Base-by-base conservation (phyloP, 306 rosid species). In the Trichosanthes truncata region DNA sequence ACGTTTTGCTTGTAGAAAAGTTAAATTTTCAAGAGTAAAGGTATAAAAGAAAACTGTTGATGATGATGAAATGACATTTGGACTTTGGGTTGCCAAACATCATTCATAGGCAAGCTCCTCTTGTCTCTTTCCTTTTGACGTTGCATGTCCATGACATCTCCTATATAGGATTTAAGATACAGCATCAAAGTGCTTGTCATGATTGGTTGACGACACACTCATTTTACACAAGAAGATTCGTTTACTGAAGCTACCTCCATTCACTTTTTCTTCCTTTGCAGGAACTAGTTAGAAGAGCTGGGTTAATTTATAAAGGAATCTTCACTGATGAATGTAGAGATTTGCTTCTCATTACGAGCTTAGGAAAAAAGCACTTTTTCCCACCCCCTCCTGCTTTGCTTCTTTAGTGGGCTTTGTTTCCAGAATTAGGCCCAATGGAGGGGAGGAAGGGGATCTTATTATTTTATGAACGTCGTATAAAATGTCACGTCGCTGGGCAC, bases 401-500 rank as follows among this genome's bases (percentile, higher is more conserved):
- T 74, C 17, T 9, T 25, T 69, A 14, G 56, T 51, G 62, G 78
- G 78, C 78, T 74, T 73, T 73, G 48, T 49, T 74, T 48, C 43
- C 62, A 74, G 14, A 74, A 9, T 74, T 20, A 74, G 78, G 63
- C 78, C 63, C 78, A 74, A 52, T 74, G 7, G 17, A 49, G 45
- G 48, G 29, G 78, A n/a, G 18, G 46, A 26, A 23, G 14, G 40
- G 40, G 77, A 72, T 46, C 29, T 38, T 48, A 31, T 26, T 74
- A 45, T 45, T 71, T 17, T 73, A 73, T 48, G 18, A 41, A 52
- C 10, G 15, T 51, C 61, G 78, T 74, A 74, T 74, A 74, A 74
- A 74, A 52, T 74, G 78, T 74, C 78, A 74, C 78, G 63, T 74
- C 78, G 60, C 61, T 74, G 63, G 78, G 78, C 62, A 52, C 63